These are phyloP conservation scores for Apiotrichum laibachii DNA, from an alignment of 1,284 basidiomycete species.

Conservation along the genomic window DNA sequence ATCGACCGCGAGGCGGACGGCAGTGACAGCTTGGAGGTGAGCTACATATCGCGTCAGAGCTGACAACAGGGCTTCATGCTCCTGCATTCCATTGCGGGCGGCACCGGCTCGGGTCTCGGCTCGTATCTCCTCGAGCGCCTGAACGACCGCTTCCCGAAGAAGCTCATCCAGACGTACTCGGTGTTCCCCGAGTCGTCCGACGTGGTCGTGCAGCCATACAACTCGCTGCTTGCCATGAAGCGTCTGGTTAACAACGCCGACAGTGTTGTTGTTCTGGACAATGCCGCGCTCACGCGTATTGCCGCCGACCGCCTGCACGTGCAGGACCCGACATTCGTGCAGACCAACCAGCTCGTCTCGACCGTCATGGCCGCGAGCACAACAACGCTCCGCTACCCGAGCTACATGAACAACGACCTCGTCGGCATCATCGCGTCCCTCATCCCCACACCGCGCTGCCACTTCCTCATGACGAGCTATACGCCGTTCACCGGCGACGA, in stretches of 20 bases:
- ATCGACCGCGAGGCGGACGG: constrained; percentile 97
- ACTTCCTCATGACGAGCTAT: constrained; percentile 99
- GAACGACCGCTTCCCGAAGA: constrained; percentile 98
- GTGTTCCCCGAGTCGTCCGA: constrained; percentile 95
- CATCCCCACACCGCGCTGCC: constrained; percentile 97
- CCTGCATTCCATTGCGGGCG: constrained; percentile 97
- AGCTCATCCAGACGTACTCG: constrained; percentile 98
- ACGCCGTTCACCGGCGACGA: constrained; percentile 97
- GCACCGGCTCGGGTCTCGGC: constrained; percentile 95
- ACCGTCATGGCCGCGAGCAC: constrained; percentile 73
- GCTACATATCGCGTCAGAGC: constrained; percentile 23
- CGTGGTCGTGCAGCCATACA: constrained; percentile 98
- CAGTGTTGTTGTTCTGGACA: constrained; percentile 95
- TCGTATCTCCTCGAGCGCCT: constrained; percentile 94
- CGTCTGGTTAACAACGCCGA: constrained; percentile 95
- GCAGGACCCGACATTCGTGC: constrained; percentile 87
- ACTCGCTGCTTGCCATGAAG: constrained; percentile 89
- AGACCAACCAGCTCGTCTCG: constrained; percentile 87
- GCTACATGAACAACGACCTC: constrained; percentile 99
- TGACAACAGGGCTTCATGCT: constrained; percentile 87
- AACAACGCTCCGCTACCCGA: constrained; percentile 93
- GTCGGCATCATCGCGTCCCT: constrained; percentile 96
- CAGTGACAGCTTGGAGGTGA: constrained; percentile 92
- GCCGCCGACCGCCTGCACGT: constrained; percentile 86
- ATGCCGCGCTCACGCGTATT: constrained; percentile 87